Conservation (phyloP, 1,284 basidiomycete genomes). For the Ganoderma sinense region DNA sequence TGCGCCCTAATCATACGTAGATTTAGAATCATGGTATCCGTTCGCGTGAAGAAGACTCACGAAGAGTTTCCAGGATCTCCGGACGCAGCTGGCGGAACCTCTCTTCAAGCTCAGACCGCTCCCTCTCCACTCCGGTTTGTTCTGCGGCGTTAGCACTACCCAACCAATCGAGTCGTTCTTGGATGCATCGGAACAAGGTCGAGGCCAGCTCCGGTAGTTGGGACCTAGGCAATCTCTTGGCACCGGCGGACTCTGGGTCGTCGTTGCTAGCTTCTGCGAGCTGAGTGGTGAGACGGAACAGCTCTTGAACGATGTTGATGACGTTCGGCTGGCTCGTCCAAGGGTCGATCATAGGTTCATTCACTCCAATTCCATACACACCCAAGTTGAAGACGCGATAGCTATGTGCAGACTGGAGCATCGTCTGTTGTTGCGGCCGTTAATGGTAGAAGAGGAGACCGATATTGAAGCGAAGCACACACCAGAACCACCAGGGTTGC, state of each 20-base stretch:
- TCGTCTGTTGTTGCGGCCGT: conserved; percentile 59
- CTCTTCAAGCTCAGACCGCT: conserved; percentile 65
- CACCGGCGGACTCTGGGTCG: conserved; percentile 33
- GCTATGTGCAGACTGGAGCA: conserved; percentile 75
- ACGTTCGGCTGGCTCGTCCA: conserved; percentile 84
- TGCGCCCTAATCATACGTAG: conserved; percentile 53
- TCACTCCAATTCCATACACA: conserved; percentile 78
- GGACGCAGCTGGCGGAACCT: conserved; percentile 76
- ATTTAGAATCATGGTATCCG: background rate
- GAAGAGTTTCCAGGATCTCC: conserved; percentile 77
- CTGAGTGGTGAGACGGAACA: conserved; percentile 77
- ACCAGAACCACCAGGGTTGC: conserved; percentile 80
- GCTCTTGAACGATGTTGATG: conserved; percentile 74
- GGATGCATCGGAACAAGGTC: conserved; percentile 74
- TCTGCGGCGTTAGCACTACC: conserved; percentile 56
- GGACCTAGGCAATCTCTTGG: conserved; percentile 49
- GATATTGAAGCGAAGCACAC: conserved; percentile 34
- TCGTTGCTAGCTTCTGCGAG: conserved; percentile 49
- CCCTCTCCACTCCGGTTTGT: conserved; percentile 55
- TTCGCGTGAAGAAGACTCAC: conserved; percentile 50
- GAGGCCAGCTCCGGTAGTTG: conserved; percentile 81
- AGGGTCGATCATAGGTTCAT: conserved; percentile 68
- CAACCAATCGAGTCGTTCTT: conserved; percentile 78
- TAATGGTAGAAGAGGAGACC: background rate
- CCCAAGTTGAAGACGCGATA: conserved; percentile 77